Conservation (phyloP, 192 early-diverging fungal genomes). For the Backusella morwellensis region DNA sequence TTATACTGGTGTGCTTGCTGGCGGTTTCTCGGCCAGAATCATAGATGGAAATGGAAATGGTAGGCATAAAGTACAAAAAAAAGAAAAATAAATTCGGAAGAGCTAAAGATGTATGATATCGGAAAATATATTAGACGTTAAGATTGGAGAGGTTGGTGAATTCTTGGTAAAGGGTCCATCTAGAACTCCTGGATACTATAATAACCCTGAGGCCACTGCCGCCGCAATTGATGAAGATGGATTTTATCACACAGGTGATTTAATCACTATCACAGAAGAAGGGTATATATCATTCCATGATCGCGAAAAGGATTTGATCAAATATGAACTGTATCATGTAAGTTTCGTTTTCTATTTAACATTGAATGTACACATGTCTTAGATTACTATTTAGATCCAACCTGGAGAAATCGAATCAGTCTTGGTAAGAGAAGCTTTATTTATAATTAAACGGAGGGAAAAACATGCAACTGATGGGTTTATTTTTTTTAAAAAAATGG, state of each 20-base stretch:
- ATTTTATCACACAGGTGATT: slow-evolving; percentile 56
- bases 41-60: slow-evolving; percentile 48
- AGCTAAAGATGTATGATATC: not conserved
- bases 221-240: slow-evolving; percentile 48
- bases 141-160: slow-evolving; percentile 51
- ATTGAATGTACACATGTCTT: not conserved
- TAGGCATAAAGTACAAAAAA: not conserved
- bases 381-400: not conserved
- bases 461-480: not conserved
- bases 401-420: slow-evolving; percentile 68
- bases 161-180: slow-evolving; percentile 40
- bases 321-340: slow-evolving; percentile 62
- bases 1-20: slow-evolving; percentile 35
- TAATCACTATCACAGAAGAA: slow-evolving; percentile 49
- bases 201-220: slow-evolving; percentile 43
- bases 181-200: slow-evolving; percentile 44
- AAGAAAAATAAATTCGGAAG: not conserved
- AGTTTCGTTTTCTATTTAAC: slow-evolving; percentile 4
- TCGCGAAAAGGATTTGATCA: slow-evolving; percentile 66
- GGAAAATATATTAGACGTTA: slow-evolving; percentile 20
- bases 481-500: slow-evolving; percentile 28
- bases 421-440: slow-evolving; percentile 35
- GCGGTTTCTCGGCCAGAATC: slow-evolving; percentile 37
- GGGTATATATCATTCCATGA: slow-evolving; percentile 66
- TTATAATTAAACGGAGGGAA: not conserved